Evolutionary conservation across 2,329 filamentous ascomycete species (phyloP), one percentile per base, ranked within the genome.

Genomic region (Fusarium euwallaceae): DNA sequence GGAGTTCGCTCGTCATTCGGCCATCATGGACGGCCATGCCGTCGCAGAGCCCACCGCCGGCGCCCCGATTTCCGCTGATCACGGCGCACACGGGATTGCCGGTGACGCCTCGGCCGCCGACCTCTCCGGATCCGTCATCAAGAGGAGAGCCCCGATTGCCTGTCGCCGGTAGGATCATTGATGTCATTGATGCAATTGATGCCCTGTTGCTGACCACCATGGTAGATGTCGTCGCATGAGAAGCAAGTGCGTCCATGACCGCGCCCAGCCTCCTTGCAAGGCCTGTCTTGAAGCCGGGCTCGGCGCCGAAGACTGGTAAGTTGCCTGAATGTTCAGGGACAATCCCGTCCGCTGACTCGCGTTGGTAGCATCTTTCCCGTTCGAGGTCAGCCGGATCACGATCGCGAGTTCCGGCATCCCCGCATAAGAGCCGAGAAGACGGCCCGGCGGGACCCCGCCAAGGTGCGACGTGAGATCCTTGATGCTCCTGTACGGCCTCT

Each of bases 331-430:
- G 9, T 43, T 59, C 16, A 53, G 14, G 34, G 6, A 43, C 32
- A 60, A 34, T 32, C 36, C 16, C 41, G 53, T 64, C 14, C 41
- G 53, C 62, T 76, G 36, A 55, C 20, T 32, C 62, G 37, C 29
- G 17, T 64, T 5, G 14, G 56, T 64, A 90, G 88, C 78, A 78
- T 86, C 43, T 90, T 90, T 72, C 87, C 87, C 0, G 81, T 83
- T 20, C 86, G 88, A 61, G 89, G 89, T 45, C 86, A 89, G 53
- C 84, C 86, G 11, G 88, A 90, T 68, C 80, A 84, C 75, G 89
- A 91, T 77, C 88, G 89, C 39, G 85, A 87, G 14, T 90, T 88
- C 71, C 87, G 89, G 53, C 88, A 90, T 77, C 88, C 88, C 66
- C 87, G 88, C 32, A 81, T 85, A 72, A 85, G 86, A 71, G 82